Evolutionary conservation across 495 filamentous ascomycete species (phyloP).

Genomic region (Barbatosphaeria neglecta): DNA sequence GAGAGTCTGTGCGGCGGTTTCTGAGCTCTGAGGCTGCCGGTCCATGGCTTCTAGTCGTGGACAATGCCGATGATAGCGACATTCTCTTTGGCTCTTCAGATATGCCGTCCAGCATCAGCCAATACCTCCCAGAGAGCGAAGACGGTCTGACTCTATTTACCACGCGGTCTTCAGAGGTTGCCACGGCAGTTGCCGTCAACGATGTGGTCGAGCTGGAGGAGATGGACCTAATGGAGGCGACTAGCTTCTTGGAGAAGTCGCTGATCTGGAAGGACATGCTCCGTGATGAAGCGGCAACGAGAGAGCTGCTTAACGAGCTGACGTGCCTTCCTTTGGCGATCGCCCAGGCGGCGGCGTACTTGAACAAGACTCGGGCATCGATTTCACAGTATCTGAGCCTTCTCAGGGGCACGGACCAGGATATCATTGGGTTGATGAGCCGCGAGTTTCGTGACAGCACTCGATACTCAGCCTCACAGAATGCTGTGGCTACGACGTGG

Average conservation of each 20-base stretch:
- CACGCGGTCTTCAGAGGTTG: slow-evolving; percentile 17
- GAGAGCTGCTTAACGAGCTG: slow-evolving; percentile 20
- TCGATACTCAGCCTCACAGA: slow-evolving; percentile 29
- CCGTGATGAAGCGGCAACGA: neutral
- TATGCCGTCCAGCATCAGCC: slow-evolving; percentile 5
- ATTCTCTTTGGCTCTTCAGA: slow-evolving; percentile 5
- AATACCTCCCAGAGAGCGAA: slow-evolving; percentile 18
- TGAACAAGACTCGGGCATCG: slow-evolving; percentile 28
- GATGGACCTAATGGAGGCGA: slow-evolving; percentile 17
- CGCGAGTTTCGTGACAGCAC: slow-evolving; percentile 37
- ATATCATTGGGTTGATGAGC: slow-evolving; percentile 29
- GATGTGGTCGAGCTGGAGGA: slow-evolving; percentile 15
- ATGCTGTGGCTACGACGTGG: slow-evolving; percentile 45
- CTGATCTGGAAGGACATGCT: slow-evolving; percentile 7
- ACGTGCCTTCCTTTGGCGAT: slow-evolving; percentile 34
- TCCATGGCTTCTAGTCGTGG: slow-evolving; percentile 21
- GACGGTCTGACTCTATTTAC: slow-evolving; percentile 22
- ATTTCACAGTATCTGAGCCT: slow-evolving; percentile 33
- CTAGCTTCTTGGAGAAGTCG: slow-evolving; percentile 3
- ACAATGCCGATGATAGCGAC: slow-evolving; percentile 20
- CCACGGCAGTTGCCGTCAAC: slow-evolving; percentile 7
- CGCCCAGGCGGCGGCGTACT: slow-evolving; percentile 32
- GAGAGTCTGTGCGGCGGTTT: slow-evolving; percentile 6
- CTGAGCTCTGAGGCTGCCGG: slow-evolving; percentile 7
- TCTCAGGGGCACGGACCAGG: slow-evolving; percentile 27